Percentiles rank a stretch among this genome's conserved stretches.
These are phyloP conservation scores for Phytopythium chamaehyphon DNA, from an alignment of 352 stramenopile species.

Conservation along the genomic window DNA sequence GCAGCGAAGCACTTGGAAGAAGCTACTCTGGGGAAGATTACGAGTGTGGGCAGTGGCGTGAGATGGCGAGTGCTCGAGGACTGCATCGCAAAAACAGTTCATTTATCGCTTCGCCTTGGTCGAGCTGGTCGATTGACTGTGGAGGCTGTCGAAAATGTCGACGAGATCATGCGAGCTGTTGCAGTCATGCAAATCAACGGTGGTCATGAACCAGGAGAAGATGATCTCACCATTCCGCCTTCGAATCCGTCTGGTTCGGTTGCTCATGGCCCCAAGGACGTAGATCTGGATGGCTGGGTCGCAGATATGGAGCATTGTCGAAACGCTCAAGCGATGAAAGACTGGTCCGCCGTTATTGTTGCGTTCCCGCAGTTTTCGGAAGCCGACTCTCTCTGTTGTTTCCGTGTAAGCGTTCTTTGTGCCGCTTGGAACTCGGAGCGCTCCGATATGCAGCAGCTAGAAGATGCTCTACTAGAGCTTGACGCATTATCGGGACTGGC, in stretches of 20 bases:
- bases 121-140: conserved; percentile 59
- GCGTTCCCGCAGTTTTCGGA: conserved; percentile 61
- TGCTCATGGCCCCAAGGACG: conserved; percentile 8
- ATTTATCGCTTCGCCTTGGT: conserved; percentile 67
- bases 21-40: conserved; percentile 63
- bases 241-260: conserved; percentile 12
- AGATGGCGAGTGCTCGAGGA: conserved; percentile 74
- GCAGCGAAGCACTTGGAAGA: conserved; percentile 73
- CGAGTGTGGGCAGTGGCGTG: conserved; percentile 44
- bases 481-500: conserved; percentile 32
- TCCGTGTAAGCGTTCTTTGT: conserved; percentile 59
- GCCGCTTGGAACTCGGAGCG: conserved; percentile 77
- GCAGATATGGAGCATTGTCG: conserved; percentile 57
- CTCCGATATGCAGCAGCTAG: conserved; percentile 81
- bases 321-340: conserved; percentile 61
- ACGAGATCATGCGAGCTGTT: conserved; percentile 70
- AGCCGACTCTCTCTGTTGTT: conserved; percentile 58
- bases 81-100: conserved; percentile 63
- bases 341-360: conserved; percentile 48
- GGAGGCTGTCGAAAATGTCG: conserved; percentile 68
- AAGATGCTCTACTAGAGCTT: conserved; percentile 65
- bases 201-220: conserved; percentile 39
- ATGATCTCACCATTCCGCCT: conserved; percentile 25
- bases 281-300: conserved; percentile 49
- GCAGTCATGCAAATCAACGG: conserved; percentile 81